These are phyloP conservation scores for Fusarium sp. DNA, from an alignment of 2,329 filamentous ascomycete species.

Conservation along the genomic window DNA sequence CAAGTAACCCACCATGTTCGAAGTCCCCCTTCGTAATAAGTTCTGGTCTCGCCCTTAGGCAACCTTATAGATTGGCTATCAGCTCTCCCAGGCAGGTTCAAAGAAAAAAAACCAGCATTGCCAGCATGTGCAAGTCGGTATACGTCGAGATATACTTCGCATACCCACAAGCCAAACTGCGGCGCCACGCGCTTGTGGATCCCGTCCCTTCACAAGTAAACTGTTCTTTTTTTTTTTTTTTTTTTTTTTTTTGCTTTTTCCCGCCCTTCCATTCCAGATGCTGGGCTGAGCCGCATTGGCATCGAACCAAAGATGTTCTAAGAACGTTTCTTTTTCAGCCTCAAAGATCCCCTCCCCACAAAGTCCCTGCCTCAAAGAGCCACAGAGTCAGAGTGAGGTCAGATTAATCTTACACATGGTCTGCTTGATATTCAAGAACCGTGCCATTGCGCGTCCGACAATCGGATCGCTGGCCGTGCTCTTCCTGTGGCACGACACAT, in stretches of 20 bases:
- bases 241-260: constrained; percentile 24
- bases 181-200: constrained; percentile 45
- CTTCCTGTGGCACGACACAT: constrained; percentile 46
- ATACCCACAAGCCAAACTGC: constrained; percentile 35
- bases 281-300: constrained; percentile 41
- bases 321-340: constrained; percentile 42
- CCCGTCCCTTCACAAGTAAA: constrained; percentile 23
- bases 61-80: not conserved
- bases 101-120: constrained; percentile 7
- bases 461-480: constrained; percentile 35
- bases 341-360: constrained; percentile 38
- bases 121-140: constrained; percentile 30
- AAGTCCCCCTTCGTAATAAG: not conserved
- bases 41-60: not conserved
- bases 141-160: constrained; percentile 30
- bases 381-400: constrained; percentile 7
- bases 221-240: constrained; percentile 6
- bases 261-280: constrained; percentile 38
- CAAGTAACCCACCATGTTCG: constrained; percentile 10
- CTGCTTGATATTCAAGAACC: constrained; percentile 19
- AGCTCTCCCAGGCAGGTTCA: not conserved
- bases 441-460: constrained; percentile 22
- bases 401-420: constrained; percentile 18
- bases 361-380: constrained; percentile 12
- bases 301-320: constrained; percentile 37